Conservation (phyloP, 2,329 filamentous ascomycete genomes). For the Fusarium sp. region DNA sequence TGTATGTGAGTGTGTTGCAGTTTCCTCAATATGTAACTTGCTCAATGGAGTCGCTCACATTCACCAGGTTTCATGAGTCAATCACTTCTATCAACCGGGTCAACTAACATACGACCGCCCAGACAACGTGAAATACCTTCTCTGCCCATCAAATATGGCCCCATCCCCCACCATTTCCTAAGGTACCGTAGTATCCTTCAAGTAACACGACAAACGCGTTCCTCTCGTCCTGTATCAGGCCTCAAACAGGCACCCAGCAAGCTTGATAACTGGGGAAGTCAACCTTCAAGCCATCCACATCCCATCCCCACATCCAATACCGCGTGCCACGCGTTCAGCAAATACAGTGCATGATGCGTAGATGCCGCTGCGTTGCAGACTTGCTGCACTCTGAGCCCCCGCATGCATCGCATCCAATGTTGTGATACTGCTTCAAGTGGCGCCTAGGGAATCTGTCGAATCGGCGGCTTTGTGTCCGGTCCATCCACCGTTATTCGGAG, state of each 20-base stretch:
- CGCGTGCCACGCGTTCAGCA: constrained; percentile 40
- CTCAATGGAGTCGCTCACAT: constrained; percentile 1
- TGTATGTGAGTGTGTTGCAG: constrained; percentile 10
- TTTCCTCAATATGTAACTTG: constrained; percentile 10
- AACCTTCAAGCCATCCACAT: neutral
- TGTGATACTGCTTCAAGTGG: constrained; percentile 5
- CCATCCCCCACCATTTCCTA: constrained; percentile 14
- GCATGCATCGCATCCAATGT: constrained; percentile 4
- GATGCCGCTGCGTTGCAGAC: constrained; percentile 7
- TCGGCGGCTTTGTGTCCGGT: constrained; percentile 21
- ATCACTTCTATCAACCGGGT: neutral
- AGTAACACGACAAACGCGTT: constrained; percentile 21
- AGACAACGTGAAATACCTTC: constrained; percentile 1
- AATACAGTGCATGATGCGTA: constrained; percentile 37
- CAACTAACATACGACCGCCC: constrained; percentile 9
- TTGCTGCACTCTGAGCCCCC: neutral
- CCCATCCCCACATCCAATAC: constrained; percentile 26
- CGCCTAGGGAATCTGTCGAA: constrained; percentile 19
- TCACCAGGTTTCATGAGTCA: constrained; percentile 4
- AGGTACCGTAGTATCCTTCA: constrained; percentile 22
- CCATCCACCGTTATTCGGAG: constrained; percentile 16
- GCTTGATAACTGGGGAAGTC: too few relatives aligned
- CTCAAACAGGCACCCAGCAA: constrained; percentile 15
- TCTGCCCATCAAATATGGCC: constrained; percentile 15
- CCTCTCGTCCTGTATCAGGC: constrained; percentile 16